Conservation (phyloP, 169 alveolate genomes). For the Perkinsus chesapeaki region DNA sequence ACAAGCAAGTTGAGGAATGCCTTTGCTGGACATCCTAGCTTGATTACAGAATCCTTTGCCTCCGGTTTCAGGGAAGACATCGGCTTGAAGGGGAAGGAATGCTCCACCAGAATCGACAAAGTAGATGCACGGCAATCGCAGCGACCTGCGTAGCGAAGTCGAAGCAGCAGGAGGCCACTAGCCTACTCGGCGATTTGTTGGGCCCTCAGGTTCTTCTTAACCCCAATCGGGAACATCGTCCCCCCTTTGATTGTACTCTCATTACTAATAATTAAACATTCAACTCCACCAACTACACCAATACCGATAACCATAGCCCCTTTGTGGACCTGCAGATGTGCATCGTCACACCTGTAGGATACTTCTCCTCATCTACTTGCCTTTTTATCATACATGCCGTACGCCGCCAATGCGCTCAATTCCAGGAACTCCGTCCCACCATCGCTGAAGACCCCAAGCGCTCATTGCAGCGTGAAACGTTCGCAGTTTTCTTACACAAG, state of each 20-base stretch:
- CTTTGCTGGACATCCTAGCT: slow-evolving; percentile 54
- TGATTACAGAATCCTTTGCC: slow-evolving; percentile 74
- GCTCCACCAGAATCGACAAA: slow-evolving; percentile 82
- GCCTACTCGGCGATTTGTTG: slow-evolving; percentile 72
- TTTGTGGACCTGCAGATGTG: background rate
- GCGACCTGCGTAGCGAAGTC: background rate
- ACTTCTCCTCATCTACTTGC: background rate
- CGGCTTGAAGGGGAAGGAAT: slow-evolving; percentile 63
- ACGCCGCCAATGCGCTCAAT: slow-evolving; percentile 55
- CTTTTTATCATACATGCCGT: slow-evolving; percentile 11
- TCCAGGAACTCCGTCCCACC: slow-evolving; percentile 63
- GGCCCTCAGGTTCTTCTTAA: slow-evolving; percentile 77
- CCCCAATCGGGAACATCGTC: slow-evolving; percentile 71
- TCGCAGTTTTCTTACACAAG: slow-evolving; percentile 15
- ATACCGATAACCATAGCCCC: slow-evolving; percentile 40
- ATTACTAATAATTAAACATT: slow-evolving; percentile 50
- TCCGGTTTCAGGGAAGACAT: slow-evolving; percentile 72
- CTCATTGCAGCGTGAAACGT: background rate
- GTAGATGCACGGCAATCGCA: slow-evolving; percentile 67
- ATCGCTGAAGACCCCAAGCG: slow-evolving; percentile 21
- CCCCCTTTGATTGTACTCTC: slow-evolving; percentile 74
- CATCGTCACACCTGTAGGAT: too few relatives aligned
- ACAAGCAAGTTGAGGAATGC: background rate
- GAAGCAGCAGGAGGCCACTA: background rate
- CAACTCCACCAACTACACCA: slow-evolving; percentile 44